Conservation (phyloP, 495 filamentous ascomycete species). For the Penicillium silybi region DNA sequence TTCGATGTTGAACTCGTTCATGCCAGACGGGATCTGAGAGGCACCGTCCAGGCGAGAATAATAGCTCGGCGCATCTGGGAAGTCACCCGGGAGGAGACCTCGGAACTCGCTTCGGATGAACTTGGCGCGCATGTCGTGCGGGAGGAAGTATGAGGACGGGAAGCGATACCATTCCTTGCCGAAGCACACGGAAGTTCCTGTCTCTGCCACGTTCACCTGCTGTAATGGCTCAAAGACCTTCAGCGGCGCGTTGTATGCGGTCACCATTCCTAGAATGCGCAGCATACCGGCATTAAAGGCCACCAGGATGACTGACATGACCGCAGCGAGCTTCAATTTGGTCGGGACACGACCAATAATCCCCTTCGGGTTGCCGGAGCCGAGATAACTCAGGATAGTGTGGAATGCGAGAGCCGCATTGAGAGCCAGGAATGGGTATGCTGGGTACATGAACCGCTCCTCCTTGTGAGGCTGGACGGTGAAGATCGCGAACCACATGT, state of each 20-base stretch:
- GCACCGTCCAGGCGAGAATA: slow-evolving; percentile 67
- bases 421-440: slow-evolving; percentile 87
- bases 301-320: slow-evolving; percentile 50
- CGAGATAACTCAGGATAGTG: slow-evolving; percentile 67
- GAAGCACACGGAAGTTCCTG: slow-evolving; percentile 74
- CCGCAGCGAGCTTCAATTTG: slow-evolving; percentile 60
- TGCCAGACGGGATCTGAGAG: slow-evolving; percentile 73
- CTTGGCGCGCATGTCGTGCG: slow-evolving; percentile 70
- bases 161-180: slow-evolving; percentile 99
- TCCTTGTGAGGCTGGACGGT: slow-evolving; percentile 94
- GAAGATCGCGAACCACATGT: slow-evolving; percentile 92
- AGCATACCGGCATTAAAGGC: slow-evolving; percentile 62
- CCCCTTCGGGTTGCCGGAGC: slow-evolving; percentile 60
- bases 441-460: slow-evolving; percentile 97
- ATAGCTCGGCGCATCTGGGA: slow-evolving; percentile 63
- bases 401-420: slow-evolving; percentile 87
- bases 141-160: slow-evolving; percentile 88
- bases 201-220: slow-evolving; percentile 39
- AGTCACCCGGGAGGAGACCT: slow-evolving; percentile 88
- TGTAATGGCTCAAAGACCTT: slow-evolving; percentile 63
- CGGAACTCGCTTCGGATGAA: slow-evolving; percentile 88
- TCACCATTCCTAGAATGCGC: slow-evolving; percentile 75
- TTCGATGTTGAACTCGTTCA: slow-evolving; percentile 91
- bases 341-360: slow-evolving; percentile 66
- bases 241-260: slow-evolving; percentile 82